Evolutionary conservation across 2,329 filamentous ascomycete genomes (phyloP).

Genomic region (Venturia oleaginea): DNA sequence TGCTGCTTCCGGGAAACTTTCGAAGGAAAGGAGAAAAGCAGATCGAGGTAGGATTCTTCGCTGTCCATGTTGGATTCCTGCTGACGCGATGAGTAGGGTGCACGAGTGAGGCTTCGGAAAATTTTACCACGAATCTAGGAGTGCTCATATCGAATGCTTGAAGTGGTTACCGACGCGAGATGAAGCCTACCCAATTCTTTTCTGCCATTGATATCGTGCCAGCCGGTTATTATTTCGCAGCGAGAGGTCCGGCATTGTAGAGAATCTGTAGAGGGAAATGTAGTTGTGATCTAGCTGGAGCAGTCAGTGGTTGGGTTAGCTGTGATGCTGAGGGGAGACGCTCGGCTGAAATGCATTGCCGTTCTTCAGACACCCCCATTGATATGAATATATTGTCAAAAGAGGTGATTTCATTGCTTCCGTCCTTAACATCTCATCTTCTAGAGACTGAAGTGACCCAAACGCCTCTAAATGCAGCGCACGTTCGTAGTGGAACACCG

Average conservation of each 20-base stretch:
- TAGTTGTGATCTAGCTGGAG: no score
- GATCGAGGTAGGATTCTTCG: background rate
- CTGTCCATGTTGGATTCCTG: background rate
- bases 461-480: background rate
- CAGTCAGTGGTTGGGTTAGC: no score
- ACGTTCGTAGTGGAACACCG: background rate
- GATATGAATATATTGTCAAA: background rate
- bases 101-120: no score
- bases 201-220: no score
- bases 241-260: no score
- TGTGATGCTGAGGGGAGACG: background rate
- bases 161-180: no score
- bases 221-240: no score
- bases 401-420: constrained; percentile 1
- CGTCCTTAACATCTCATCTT: background rate
- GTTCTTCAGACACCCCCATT: background rate
- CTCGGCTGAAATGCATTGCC: background rate
- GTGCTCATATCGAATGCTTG: no score
- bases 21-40: background rate
- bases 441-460: background rate
- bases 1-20: background rate
- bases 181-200: no score
- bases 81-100: no score
- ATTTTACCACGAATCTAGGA: no score
- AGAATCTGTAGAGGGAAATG: no score